A percentile compares a stretch with the other conserved stretches of the same genome.
These are phyloP conservation scores for Eurotiales sp. DNA, from an alignment of 2,329 filamentous ascomycete species.

Conservation along the genomic window DNA sequence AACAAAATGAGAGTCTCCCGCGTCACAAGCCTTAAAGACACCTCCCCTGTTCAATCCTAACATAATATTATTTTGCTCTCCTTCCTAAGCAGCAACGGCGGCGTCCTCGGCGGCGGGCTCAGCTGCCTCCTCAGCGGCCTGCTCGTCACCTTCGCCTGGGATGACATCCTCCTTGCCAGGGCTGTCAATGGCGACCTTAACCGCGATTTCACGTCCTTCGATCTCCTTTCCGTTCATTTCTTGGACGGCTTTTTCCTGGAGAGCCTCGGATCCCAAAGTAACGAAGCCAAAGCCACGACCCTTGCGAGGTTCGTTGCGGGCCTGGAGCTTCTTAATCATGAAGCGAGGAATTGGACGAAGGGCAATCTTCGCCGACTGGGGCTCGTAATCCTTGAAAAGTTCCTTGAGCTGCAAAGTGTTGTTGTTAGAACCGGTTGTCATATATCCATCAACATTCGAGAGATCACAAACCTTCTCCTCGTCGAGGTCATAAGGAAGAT, in stretches of 20 bases:
- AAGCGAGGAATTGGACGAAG: conserved; percentile 97
- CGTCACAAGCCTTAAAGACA: conserved; percentile 11
- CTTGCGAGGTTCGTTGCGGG: conserved; percentile 96
- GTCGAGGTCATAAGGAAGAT: conserved; percentile 95
- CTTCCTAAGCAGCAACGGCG: conserved; percentile 34
- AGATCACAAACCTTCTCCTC: conserved; percentile 79
- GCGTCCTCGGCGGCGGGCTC: conserved; percentile 42
- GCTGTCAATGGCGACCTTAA: conserved; percentile 99
- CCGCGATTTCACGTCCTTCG: conserved; percentile 96
- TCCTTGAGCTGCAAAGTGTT: conserved; percentile 75
- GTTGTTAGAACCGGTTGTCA: conserved; percentile 24
- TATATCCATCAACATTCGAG: not conserved
- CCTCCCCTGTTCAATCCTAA: conserved; percentile 14
- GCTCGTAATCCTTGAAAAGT: conserved; percentile 88
- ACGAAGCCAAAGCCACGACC: conserved; percentile 98
- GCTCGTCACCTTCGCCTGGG: conserved; percentile 14
- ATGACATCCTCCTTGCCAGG: conserved; percentile 88
- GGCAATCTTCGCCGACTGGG: conserved; percentile 94
- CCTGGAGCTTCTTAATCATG: conserved; percentile 99
- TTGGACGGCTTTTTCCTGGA: conserved; percentile 91
- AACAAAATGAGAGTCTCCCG: conserved; percentile 3
- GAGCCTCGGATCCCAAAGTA: conserved; percentile 87
- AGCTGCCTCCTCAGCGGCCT: conserved; percentile 15
- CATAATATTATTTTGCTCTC: not conserved
- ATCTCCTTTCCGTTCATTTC: conserved; percentile 99